Percentiles rank a stretch among this genome's conserved stretches.
These are phyloP conservation scores for Vaccinium corymbosum DNA, from an alignment of 148 eudicot genomes.

Conservation along the genomic window DNA sequence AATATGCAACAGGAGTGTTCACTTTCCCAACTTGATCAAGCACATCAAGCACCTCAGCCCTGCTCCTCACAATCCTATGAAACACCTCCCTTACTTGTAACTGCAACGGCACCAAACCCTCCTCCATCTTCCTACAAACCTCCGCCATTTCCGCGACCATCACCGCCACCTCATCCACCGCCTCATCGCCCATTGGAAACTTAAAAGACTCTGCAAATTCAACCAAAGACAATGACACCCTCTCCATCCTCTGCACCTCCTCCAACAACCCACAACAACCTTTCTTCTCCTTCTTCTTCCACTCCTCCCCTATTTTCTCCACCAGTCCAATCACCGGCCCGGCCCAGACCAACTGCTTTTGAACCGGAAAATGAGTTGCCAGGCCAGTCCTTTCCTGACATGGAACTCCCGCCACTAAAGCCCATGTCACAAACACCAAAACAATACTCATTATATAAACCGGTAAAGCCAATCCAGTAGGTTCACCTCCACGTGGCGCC, in stretches of 20 bases:
- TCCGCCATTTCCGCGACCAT: constrained; percentile 65
- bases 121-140: constrained; percentile 67
- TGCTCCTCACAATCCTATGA: constrained; percentile 76
- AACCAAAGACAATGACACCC: constrained; percentile 33
- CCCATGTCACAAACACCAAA: constrained; percentile 74
- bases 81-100: constrained; percentile 79
- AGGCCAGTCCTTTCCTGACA: constrained; percentile 83
- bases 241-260: constrained; percentile 67
- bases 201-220: constrained; percentile 57
- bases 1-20: constrained; percentile 39
- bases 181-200: constrained; percentile 68
- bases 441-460: constrained; percentile 68
- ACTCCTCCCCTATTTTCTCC: constrained; percentile 85
- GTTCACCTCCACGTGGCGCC: constrained; percentile 72
- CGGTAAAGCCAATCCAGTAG: constrained; percentile 53
- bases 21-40: constrained; percentile 65
- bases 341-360: constrained; percentile 66
- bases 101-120: constrained; percentile 67
- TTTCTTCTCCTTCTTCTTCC: constrained; percentile 91
- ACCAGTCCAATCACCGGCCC: constrained; percentile 52
- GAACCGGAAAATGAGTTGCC: constrained; percentile 54
- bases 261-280: constrained; percentile 69
- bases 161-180: constrained; percentile 53
- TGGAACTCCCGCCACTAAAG: constrained; percentile 79
- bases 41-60: constrained; percentile 66